Evolutionary conservation across 1,139 yeast genomes (phyloP).

Genomic region (Geotrichum histeridarum): DNA sequence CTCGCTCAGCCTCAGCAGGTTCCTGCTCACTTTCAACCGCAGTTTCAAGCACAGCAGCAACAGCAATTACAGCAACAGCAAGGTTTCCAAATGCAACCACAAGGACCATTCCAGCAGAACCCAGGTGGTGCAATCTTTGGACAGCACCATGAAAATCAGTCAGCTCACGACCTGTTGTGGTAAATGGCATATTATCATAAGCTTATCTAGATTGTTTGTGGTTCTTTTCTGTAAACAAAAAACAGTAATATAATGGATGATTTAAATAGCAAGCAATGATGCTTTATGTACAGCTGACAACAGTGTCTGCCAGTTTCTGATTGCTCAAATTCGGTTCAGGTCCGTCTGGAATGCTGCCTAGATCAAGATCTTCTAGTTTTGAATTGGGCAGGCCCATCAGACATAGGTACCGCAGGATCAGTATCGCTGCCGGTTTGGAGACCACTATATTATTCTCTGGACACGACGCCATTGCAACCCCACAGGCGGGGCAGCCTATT

Average conservation of each 20-base stretch:
- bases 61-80: slow-evolving; percentile 3
- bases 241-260: background rate
- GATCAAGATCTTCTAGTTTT: slow-evolving; percentile 37
- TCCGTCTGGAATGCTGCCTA: slow-evolving; percentile 58
- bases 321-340: slow-evolving; percentile 80
- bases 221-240: background rate
- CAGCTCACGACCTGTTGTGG: slow-evolving; percentile 9
- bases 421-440: slow-evolving; percentile 81
- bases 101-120: background rate
- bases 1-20: background rate
- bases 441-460: slow-evolving; percentile 75
- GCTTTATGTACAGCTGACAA: background rate
- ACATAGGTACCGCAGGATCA: slow-evolving; percentile 53
- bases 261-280: background rate
- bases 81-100: background rate
- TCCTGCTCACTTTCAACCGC: slow-evolving; percentile 1
- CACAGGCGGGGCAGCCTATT: slow-evolving; percentile 83
- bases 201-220: too few relatives aligned
- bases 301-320: slow-evolving; percentile 54
- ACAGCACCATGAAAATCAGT: slow-evolving; percentile 2
- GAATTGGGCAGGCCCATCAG: slow-evolving; percentile 25
- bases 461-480: slow-evolving; percentile 61
- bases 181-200: background rate
- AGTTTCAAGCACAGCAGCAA: background rate
- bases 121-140: background rate